Percentiles rank a stretch among this genome's conserved stretches.
Conservation (phyloP, 805 yeast species). For the Saccharomyces paradoxus region DNA sequence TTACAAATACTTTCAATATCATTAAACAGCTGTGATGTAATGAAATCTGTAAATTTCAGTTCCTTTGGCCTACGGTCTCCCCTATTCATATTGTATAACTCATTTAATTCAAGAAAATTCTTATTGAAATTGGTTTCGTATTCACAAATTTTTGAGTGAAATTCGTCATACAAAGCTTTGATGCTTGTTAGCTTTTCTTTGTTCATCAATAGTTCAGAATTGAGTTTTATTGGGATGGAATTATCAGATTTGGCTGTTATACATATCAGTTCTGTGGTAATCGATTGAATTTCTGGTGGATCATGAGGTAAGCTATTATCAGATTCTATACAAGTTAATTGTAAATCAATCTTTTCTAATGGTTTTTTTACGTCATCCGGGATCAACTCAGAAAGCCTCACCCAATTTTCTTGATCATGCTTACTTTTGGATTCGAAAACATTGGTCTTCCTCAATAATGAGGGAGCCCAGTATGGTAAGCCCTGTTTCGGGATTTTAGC, state of each 20-base stretch:
- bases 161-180: constrained; percentile 1
- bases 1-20: constrained; percentile 28
- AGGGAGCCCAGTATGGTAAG: constrained; percentile 30
- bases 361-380: constrained; percentile 21
- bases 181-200: constrained; percentile 15
- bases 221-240: constrained; percentile 34
- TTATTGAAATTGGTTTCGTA: constrained; percentile 14
- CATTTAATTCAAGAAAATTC: constrained; percentile 16
- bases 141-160: constrained; percentile 5
- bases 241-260: constrained; percentile 28
- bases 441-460: constrained; percentile 29
- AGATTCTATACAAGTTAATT: constrained; percentile 26
- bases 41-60: constrained; percentile 23
- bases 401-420: constrained; percentile 28
- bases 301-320: constrained; percentile 13
- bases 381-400: constrained; percentile 15
- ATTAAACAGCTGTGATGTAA: constrained; percentile 18
- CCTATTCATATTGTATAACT: constrained; percentile 15
- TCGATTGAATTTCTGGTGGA: constrained; percentile 25
- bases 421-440: constrained; percentile 22
- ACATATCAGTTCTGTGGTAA: constrained; percentile 24
- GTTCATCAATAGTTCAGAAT: constrained; percentile 24
- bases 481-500: constrained; percentile 27
- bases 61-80: constrained; percentile 11
- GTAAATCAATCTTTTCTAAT: constrained; percentile 20